Conservation (phyloP, 2,329 filamentous ascomycete species). For the Huntiella savannae region DNA sequence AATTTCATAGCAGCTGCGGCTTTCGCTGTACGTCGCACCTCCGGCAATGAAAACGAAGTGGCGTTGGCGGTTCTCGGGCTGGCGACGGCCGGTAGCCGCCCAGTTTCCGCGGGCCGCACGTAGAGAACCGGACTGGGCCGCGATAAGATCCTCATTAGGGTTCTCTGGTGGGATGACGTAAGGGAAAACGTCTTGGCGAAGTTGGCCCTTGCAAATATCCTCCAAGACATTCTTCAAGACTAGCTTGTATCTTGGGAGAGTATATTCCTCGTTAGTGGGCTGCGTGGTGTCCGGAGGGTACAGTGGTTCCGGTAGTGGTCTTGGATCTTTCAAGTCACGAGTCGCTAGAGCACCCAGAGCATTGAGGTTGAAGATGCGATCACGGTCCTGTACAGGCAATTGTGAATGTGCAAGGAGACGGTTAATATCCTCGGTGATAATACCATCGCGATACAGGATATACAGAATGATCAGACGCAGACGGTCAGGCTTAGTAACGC, state of each 20-base stretch:
- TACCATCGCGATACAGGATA: constrained; percentile 66
- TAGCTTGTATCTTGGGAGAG: constrained; percentile 73
- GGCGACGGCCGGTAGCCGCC: constrained; percentile 61
- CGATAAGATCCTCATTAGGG: constrained; percentile 37
- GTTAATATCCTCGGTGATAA: constrained; percentile 66
- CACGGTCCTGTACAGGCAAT: constrained; percentile 53
- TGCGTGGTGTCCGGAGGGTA: constrained; percentile 36
- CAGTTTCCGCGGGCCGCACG: constrained; percentile 87
- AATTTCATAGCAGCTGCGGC: constrained; percentile 74
- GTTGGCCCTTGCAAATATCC: constrained; percentile 42
- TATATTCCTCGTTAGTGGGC: constrained; percentile 51
- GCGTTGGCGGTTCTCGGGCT: constrained; percentile 66
- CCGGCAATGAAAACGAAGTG: constrained; percentile 90
- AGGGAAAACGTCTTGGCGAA: constrained; percentile 50
- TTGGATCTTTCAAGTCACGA: constrained; percentile 54
- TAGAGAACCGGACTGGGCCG: constrained; percentile 50
- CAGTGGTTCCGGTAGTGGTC: constrained; percentile 43
- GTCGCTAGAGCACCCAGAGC: constrained; percentile 59
- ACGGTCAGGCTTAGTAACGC: constrained; percentile 51
- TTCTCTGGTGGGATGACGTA: constrained; percentile 54
- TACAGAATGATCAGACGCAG: constrained; percentile 75
- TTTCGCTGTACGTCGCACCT: constrained; percentile 83
- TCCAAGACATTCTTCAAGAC: constrained; percentile 71
- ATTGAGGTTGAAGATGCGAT: constrained; percentile 59
- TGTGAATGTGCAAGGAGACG: constrained; percentile 70